Evolutionary conservation across 2,329 filamentous ascomycete genomes (phyloP).

Genomic region (Sporothrix schenckii): DNA sequence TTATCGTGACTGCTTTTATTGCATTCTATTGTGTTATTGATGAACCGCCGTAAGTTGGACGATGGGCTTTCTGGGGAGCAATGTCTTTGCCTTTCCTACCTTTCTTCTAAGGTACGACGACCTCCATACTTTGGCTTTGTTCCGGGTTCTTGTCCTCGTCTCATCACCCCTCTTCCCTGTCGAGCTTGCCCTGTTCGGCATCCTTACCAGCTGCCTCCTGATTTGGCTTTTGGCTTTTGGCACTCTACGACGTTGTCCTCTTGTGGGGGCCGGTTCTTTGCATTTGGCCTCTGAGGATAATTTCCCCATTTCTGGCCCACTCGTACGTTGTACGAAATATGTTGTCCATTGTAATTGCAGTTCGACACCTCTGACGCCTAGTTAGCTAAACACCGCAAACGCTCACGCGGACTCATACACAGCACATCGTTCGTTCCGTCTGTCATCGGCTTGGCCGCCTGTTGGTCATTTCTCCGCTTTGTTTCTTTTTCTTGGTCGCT

Average conservation of each 20-base stretch:
- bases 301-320: neutral
- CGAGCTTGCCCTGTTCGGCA: neutral
- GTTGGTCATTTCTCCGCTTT: neutral
- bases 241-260: too few relatives aligned
- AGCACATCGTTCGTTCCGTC: neutral
- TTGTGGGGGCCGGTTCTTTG: neutral
- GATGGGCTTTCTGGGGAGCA: neutral
- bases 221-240: neutral
- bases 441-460: neutral
- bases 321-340: neutral
- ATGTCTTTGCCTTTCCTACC: neutral
- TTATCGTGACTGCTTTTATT: constrained; percentile 13
- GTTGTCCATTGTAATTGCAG: too few relatives aligned
- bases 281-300: too few relatives aligned
- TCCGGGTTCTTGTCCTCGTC: neutral
- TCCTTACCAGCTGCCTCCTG: neutral
- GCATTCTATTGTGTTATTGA: constrained; percentile 9
- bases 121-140: neutral
- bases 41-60: neutral
- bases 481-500: neutral
- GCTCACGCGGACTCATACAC: neutral
- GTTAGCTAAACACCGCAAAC: neutral
- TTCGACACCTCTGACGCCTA: too few relatives aligned
- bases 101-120: neutral
- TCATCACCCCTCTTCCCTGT: neutral